phyloP scores from a whole-genome alignment of 2,329 filamentous ascomycete genomes.

The Cordyceps pruinosa region DNA sequence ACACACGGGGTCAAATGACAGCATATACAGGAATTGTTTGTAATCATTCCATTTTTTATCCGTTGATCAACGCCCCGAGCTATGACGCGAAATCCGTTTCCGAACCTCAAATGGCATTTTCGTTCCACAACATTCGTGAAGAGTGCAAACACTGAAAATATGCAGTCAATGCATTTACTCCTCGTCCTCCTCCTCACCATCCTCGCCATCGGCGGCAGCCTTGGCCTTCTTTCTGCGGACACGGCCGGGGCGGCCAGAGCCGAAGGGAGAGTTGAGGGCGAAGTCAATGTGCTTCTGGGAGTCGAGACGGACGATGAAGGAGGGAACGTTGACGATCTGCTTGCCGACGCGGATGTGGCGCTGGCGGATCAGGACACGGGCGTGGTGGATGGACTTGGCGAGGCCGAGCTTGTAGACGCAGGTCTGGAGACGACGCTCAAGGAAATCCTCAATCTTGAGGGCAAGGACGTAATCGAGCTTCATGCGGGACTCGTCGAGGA shows the following conservation, averaged over 20 bases:
- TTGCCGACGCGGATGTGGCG: conserved; percentile 99
- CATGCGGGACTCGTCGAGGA: conserved; percentile 99
- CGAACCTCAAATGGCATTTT: conserved; percentile 31
- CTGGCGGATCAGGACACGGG: conserved; percentile 98
- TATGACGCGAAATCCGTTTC: conserved; percentile 36
- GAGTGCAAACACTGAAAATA: conserved; percentile 24
- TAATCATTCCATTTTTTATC: conserved; percentile 34
- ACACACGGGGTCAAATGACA: not conserved
- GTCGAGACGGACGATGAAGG: conserved; percentile 98
- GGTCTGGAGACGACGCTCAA: conserved; percentile 99
- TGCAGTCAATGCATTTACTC: conserved; percentile 43
- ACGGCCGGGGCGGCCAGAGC: conserved; percentile 93
- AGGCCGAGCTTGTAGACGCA: conserved; percentile 99
- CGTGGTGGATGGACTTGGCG: conserved; percentile 99
- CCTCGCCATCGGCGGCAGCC: conserved; percentile 80
- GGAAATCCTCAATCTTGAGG: conserved; percentile 98
- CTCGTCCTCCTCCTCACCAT: conserved; percentile 80
- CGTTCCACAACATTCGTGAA: conserved; percentile 23
- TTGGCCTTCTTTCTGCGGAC: conserved; percentile 99
- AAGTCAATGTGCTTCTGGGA: conserved; percentile 99
- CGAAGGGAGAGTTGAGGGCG: conserved; percentile 92
- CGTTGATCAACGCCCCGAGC: conserved; percentile 46
- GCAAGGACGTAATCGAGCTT: conserved; percentile 99
- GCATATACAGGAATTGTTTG: conserved; percentile 4
- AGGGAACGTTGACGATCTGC: conserved; percentile 99